Evolutionary conservation across 768 basidiomycete species (phyloP).

Genomic region (Psilocybe cyanescens): DNA sequence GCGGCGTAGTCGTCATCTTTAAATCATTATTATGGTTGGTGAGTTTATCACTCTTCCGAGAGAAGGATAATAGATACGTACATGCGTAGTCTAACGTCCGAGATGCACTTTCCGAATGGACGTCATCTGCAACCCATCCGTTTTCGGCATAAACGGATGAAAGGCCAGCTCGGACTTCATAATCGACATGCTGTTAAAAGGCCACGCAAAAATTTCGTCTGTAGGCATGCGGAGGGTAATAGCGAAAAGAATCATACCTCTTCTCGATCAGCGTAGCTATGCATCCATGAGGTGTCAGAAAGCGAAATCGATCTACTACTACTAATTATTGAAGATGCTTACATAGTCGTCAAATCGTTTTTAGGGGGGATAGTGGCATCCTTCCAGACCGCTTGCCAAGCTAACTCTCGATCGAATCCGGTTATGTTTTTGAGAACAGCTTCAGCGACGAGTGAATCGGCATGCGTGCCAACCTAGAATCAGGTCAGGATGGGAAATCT

Average conservation of each 20-base stretch:
- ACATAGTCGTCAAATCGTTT: constrained; percentile 57
- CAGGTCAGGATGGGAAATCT: not conserved
- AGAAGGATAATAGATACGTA: constrained; percentile 32
- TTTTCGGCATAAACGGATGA: constrained; percentile 63
- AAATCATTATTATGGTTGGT: not conserved
- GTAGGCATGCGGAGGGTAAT: not conserved
- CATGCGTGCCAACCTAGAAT: constrained; percentile 72
- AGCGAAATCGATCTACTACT: not conserved
- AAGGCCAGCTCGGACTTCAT: constrained; percentile 82
- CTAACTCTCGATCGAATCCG: constrained; percentile 64
- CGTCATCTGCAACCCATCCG: constrained; percentile 80
- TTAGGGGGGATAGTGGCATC: constrained; percentile 68
- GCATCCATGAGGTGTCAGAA: not conserved
- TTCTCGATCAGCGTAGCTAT: constrained; percentile 72
- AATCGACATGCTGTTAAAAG: constrained; percentile 62
- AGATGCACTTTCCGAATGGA: constrained; percentile 80
- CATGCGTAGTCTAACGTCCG: constrained; percentile 82
- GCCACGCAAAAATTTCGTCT: not conserved
- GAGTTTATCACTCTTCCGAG: not conserved
- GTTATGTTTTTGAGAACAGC: constrained; percentile 68
- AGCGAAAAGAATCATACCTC: constrained; percentile 43
- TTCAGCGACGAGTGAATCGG: constrained; percentile 77
- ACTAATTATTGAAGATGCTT: constrained; percentile 22
- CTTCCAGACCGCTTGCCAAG: constrained; percentile 78
- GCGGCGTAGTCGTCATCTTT: constrained; percentile 81